Base-by-base conservation (phyloP, 768 basidiomycete genomes). In the Stropharia rugosoannulata region DNA sequence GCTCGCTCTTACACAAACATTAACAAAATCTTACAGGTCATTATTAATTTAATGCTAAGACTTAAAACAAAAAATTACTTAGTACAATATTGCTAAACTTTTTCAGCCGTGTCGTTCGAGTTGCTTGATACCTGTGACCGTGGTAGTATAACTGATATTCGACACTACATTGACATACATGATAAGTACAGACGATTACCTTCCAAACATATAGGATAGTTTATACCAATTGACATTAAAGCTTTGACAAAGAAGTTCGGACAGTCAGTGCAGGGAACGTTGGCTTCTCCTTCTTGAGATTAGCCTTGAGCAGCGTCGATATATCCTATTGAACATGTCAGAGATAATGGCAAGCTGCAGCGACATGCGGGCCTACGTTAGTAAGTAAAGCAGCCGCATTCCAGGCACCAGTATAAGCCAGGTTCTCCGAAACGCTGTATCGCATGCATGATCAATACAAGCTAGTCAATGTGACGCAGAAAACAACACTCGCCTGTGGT, bases 401-500 rank as follows among this genome's bases (percentile, higher is more conserved):
- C 78, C 80, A 80, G 5, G 68, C 66, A 10, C 72, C 72, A 1
- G 77, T 78, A 50, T 79, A 80, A 4, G 68, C 70, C 51, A 80
- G 65, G 45, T 76, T 79, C 45, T 80, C 75, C 0, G 67, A 44
- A 9, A 78, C 75, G 38, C 75, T 79, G 16, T 15, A 7, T 2
- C 1, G 11, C 4, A 8, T 11, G 11, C 7, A 2, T 11, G 13
- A 15, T 43, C 5, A 51, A 41, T 41, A 12, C n/a, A 8, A 32
- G 22, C 22, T 22, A 22, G 2, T 13, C 1, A 45, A 38, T 39
- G 46, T n/a, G 22, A 36, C 49, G 46, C 47, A 8, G 16, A 53
- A 5, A 15, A 9, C 27, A 9, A 13, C 29, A 36, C 13, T 10
- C 48, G 90, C 90, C 79, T 80, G 64, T 95, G 87, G 67, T 96